A percentile compares a stretch with the other conserved stretches of the same genome.
phyloP scores from a whole-genome alignment of 805 yeast genomes.

The Candida argentea region DNA sequence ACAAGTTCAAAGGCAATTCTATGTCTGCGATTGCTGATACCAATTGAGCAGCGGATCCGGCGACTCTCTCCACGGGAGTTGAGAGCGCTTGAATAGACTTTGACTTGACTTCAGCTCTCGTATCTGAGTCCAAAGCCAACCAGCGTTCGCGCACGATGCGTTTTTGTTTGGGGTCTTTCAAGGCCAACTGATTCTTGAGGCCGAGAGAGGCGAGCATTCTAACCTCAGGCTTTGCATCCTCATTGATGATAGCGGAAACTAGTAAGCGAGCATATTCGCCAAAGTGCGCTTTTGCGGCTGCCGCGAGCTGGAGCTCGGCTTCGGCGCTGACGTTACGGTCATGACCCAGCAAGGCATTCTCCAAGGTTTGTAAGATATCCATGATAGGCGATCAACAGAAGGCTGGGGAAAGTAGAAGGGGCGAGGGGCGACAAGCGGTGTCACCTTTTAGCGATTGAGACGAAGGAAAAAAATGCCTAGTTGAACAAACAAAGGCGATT shows the following conservation, averaged over 20 bases:
- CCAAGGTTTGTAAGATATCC: conserved; percentile 66
- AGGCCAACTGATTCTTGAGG: conserved; percentile 76
- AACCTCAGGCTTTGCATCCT: conserved; percentile 59
- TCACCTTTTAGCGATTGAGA: no score
- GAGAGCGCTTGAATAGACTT: conserved; percentile 49
- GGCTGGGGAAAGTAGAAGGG: no score
- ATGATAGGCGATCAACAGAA: conserved; percentile 19
- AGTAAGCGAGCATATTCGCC: conserved; percentile 61
- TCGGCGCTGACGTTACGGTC: conserved; percentile 57
- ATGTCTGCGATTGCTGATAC: conserved; percentile 96
- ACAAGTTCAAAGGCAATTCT: conserved; percentile 77
- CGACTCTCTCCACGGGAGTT: conserved; percentile 65
- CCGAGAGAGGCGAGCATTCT: conserved; percentile 87
- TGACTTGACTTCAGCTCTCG: conserved; percentile 57
- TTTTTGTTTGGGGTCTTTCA: conserved; percentile 62
- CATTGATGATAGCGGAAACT: conserved; percentile 62
- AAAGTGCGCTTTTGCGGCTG: conserved; percentile 67
- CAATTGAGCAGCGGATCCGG: conserved; percentile 82
- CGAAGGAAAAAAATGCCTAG: no score
- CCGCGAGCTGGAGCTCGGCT: conserved; percentile 70
- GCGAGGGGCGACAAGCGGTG: no score
- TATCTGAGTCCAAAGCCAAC: conserved; percentile 46
- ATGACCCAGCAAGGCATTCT: conserved; percentile 65
- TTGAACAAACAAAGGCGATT: no score
- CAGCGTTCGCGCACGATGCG: conserved; percentile 61